phyloP scores from a whole-genome alignment of 2,329 filamentous ascomycete genomes.

The Alternaria incomplexa region DNA sequence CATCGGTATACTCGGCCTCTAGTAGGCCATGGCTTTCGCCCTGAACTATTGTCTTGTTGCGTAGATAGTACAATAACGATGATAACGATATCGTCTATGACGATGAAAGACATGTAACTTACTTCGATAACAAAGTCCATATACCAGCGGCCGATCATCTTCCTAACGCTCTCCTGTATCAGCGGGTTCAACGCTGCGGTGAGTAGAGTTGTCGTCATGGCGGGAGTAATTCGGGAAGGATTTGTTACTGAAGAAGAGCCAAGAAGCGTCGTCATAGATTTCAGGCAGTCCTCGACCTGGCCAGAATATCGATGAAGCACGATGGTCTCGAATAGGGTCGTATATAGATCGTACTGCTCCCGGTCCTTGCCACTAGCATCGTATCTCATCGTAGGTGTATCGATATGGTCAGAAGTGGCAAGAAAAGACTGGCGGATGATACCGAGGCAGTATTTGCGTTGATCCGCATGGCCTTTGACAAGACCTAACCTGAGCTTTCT shows the following conservation, averaged over 20 bases:
- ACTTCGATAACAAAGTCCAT: slow-evolving; percentile 39
- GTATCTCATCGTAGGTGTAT: slow-evolving; percentile 31
- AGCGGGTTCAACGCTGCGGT: slow-evolving; percentile 48
- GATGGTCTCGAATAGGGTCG: slow-evolving; percentile 56
- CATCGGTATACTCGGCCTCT: neutral
- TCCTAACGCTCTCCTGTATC: slow-evolving; percentile 55
- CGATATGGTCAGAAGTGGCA: slow-evolving; percentile 34
- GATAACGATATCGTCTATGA: neutral
- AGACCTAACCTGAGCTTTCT: slow-evolving; percentile 46
- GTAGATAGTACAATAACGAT: neutral
- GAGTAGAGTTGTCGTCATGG: slow-evolving; percentile 53
- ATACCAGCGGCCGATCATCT: slow-evolving; percentile 55
- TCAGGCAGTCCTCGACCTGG: slow-evolving; percentile 54
- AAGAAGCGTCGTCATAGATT: slow-evolving; percentile 50
- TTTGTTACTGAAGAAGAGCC: slow-evolving; percentile 43
- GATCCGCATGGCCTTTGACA: slow-evolving; percentile 52
- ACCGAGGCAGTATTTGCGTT: slow-evolving; percentile 54
- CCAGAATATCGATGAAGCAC: slow-evolving; percentile 58
- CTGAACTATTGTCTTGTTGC: neutral
- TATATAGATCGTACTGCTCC: slow-evolving; percentile 51
- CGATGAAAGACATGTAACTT: neutral
- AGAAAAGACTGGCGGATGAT: slow-evolving; percentile 52
- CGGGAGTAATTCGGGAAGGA: slow-evolving; percentile 39
- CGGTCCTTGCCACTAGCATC: slow-evolving; percentile 24
- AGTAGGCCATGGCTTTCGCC: neutral